Evolutionary conservation across 768 basidiomycete genomes (phyloP).

Genomic region (Strobilomyces confusus): DNA sequence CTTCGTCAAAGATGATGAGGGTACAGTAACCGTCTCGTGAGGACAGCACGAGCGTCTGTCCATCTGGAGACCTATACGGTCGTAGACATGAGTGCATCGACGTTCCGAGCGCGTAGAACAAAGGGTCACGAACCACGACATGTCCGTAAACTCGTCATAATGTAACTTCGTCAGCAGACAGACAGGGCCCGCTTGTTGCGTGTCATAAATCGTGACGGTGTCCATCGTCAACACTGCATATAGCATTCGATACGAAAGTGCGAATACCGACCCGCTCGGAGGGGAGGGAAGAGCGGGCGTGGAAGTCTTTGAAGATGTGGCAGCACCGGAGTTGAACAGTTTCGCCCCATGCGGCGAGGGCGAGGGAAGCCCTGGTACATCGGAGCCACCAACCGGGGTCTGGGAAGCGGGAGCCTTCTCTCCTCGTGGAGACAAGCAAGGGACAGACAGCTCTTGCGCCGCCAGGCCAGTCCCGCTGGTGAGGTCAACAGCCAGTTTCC

Average conservation of each 20-base stretch:
- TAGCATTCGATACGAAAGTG: slow-evolving; percentile 89
- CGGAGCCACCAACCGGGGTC: slow-evolving; percentile 5
- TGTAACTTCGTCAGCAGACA: slow-evolving; percentile 92
- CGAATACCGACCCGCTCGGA: slow-evolving; percentile 64
- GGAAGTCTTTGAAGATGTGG: slow-evolving; percentile 21
- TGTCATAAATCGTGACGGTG: slow-evolving; percentile 91
- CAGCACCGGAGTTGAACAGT: slow-evolving; percentile 8
- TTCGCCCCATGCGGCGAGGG: slow-evolving; percentile 15
- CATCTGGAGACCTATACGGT: slow-evolving; percentile 82
- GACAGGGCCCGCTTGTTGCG: slow-evolving; percentile 90
- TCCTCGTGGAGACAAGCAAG: slow-evolving; percentile 10
- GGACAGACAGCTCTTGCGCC: slow-evolving; percentile 8
- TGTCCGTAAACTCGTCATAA: slow-evolving; percentile 96
- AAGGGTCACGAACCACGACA: slow-evolving; percentile 72
- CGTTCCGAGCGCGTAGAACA: not conserved
- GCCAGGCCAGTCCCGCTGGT: slow-evolving; percentile 31
- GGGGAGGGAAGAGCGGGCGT: slow-evolving; percentile 40
- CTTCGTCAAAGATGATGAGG: slow-evolving; percentile 90
- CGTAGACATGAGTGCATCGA: slow-evolving; percentile 4
- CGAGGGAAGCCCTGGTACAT: slow-evolving; percentile 4
- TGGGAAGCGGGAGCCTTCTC: slow-evolving; percentile 18
- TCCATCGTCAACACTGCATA: slow-evolving; percentile 98
- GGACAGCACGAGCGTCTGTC: slow-evolving; percentile 86
- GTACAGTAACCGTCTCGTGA: slow-evolving; percentile 98
- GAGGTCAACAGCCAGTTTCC: slow-evolving; percentile 57